phyloP scores from a whole-genome alignment of 2,329 filamentous ascomycete species.

The Paracoccidioides lutzii region DNA sequence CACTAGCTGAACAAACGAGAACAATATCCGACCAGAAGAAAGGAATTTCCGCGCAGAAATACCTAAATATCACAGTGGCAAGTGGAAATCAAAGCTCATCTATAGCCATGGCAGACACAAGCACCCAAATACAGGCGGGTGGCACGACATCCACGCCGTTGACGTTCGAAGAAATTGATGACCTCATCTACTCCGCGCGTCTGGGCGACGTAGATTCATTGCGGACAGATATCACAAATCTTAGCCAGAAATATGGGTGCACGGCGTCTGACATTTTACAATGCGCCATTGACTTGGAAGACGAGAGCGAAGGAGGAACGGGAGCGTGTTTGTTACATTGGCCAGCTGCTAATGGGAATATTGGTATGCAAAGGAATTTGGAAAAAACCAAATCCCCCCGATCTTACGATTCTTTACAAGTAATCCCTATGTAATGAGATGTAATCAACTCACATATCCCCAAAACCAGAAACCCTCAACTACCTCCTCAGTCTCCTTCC shows the following conservation, averaged over 20 bases:
- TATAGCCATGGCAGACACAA: not conserved
- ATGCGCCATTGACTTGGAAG: slow-evolving; percentile 58
- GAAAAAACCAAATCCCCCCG: slow-evolving; percentile 2
- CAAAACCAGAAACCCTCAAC: slow-evolving; percentile 33
- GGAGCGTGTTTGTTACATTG: slow-evolving; percentile 57
- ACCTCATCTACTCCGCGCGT: slow-evolving; percentile 78
- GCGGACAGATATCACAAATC: slow-evolving; percentile 41
- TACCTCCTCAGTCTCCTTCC: slow-evolving; percentile 34
- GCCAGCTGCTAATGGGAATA: slow-evolving; percentile 79
- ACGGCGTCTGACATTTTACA: slow-evolving; percentile 52
- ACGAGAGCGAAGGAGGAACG: slow-evolving; percentile 53
- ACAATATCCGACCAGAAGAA: too few relatives aligned
- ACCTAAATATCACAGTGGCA: too few relatives aligned
- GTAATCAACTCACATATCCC: not conserved
- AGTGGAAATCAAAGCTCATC: not conserved
- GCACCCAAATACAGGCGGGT: not conserved
- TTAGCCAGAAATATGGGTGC: slow-evolving; percentile 50
- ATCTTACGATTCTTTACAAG: slow-evolving; percentile 8
- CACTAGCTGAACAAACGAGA: too few relatives aligned
- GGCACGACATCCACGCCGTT: slow-evolving; percentile 28
- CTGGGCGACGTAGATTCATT: slow-evolving; percentile 63
- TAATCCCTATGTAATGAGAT: not conserved
- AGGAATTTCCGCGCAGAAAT: too few relatives aligned
- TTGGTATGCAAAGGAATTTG: slow-evolving; percentile 42
- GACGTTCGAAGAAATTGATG: slow-evolving; percentile 72